phyloP scores from a whole-genome alignment of 441 rosid species.

The Eugenia klotzschiana region DNA sequence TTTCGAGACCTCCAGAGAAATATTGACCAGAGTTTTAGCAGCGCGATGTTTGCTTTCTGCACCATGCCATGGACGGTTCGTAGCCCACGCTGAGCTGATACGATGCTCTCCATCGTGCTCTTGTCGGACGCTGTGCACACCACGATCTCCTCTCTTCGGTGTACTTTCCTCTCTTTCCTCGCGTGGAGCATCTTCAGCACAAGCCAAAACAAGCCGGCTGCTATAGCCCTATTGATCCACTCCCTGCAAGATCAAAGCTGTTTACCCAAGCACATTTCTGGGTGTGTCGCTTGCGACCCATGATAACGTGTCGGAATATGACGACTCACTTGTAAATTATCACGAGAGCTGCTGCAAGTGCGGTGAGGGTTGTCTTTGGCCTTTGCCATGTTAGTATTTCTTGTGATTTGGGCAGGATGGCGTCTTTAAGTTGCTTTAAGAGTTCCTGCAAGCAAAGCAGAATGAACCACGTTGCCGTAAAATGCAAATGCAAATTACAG shows the following conservation, averaged over 20 bases:
- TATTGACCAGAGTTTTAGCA: slow-evolving; percentile 61
- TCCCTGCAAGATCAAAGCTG: slow-evolving; percentile 31
- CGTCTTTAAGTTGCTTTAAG: slow-evolving; percentile 39
- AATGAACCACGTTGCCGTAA: background rate
- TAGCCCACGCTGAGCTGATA: slow-evolving; percentile 63
- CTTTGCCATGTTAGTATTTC: slow-evolving; percentile 45
- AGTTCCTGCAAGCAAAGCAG: slow-evolving; percentile 41
- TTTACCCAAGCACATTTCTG: background rate
- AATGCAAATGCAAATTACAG: background rate
- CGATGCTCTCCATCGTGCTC: slow-evolving; percentile 54
- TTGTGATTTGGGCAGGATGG: slow-evolving; percentile 22
- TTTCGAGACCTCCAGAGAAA: slow-evolving; percentile 39
- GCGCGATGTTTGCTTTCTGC: slow-evolving; percentile 41
- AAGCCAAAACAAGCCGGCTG: slow-evolving; percentile 33
- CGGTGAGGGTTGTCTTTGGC: slow-evolving; percentile 28
- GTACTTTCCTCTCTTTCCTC: slow-evolving; percentile 20
- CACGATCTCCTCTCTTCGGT: slow-evolving; percentile 33
- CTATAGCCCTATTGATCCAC: slow-evolving; percentile 65
- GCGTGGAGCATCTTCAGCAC: slow-evolving; percentile 40
- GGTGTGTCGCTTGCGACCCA: too few species aligned
- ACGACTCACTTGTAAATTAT: slow-evolving; percentile 47
- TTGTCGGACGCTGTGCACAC: slow-evolving; percentile 51
- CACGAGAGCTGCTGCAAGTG: slow-evolving; percentile 14
- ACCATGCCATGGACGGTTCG: slow-evolving; percentile 37
- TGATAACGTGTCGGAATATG: background rate